These are phyloP conservation scores for Tagetes erecta DNA, from an alignment of 129 eudicot genomes.

Conservation along the genomic window DNA sequence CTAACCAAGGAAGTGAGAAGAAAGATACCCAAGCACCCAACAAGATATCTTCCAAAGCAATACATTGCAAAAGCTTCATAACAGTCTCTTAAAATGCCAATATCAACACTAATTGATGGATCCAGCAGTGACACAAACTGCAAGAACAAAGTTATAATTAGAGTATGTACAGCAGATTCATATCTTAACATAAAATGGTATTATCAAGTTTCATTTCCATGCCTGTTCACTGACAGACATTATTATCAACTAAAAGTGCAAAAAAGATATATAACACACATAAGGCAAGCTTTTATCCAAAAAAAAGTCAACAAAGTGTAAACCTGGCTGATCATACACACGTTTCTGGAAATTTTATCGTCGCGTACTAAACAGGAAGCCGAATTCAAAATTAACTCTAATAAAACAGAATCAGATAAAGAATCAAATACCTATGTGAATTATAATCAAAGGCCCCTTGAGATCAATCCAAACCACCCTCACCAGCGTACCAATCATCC, in stretches of 20 bases:
- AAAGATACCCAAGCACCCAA: constrained; percentile 91
- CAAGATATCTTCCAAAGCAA: constrained; percentile 97
- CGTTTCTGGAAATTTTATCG: too few relatives aligned
- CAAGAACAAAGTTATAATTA: constrained; percentile 24
- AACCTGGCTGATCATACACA: too few relatives aligned
- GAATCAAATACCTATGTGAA: too few relatives aligned
- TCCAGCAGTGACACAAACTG: constrained; percentile 82
- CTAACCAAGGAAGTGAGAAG: not conserved
- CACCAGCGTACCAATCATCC: too few relatives aligned
- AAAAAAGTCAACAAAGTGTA: not conserved
- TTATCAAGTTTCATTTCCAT: not conserved
- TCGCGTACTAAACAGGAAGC: too few relatives aligned
- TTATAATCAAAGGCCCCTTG: too few relatives aligned
- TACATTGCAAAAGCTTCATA: constrained; percentile 99
- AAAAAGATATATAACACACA: not conserved
- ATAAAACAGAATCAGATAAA: too few relatives aligned
- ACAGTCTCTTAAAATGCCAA: constrained; percentile 93
- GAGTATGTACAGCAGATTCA: not conserved
- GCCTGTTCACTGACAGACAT: not conserved
- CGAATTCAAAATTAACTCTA: too few relatives aligned
- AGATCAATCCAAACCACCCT: too few relatives aligned
- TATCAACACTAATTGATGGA: constrained; percentile 89
- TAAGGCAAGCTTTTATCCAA: not conserved
- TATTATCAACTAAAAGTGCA: not conserved
- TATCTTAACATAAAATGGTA: not conserved